Conservation (phyloP, 768 basidiomycete genomes). For the Galerina sulciceps region DNA sequence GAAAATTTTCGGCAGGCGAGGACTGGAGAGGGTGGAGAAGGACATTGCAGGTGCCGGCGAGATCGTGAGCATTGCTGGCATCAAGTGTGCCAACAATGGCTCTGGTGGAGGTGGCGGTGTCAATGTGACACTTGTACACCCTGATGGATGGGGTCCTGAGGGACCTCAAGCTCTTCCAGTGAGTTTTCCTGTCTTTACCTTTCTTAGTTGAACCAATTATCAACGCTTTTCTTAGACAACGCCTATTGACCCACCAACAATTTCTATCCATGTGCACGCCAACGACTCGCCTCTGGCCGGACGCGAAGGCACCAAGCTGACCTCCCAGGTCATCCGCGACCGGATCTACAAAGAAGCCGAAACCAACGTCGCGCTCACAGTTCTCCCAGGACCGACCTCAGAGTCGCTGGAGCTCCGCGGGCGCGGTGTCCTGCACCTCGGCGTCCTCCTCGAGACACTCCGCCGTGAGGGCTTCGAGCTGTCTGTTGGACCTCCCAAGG, state of each 20-base stretch:
- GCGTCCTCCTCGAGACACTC: constrained; percentile 52
- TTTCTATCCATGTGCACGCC: constrained; percentile 49
- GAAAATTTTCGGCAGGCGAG: constrained; percentile 43
- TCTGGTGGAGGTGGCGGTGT: constrained; percentile 40
- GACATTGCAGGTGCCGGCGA: constrained; percentile 50
- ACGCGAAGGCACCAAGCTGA: constrained; percentile 51
- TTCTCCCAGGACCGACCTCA: constrained; percentile 52
- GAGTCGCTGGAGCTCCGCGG: constrained; percentile 55
- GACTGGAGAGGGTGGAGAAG: constrained; percentile 47
- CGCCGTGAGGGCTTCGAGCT: constrained; percentile 55
- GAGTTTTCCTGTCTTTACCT: constrained; percentile 37
- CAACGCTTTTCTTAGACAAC: constrained; percentile 35
- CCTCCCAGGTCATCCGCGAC: constrained; percentile 52
- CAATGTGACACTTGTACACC: constrained; percentile 47
- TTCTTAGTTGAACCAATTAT: not conserved
- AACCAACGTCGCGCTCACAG: constrained; percentile 54
- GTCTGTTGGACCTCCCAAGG: constrained; percentile 51
- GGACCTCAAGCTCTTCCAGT: constrained; percentile 45
- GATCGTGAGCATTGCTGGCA: constrained; percentile 52
- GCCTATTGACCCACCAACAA: constrained; percentile 55
- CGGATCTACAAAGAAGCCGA: constrained; percentile 53
- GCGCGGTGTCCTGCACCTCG: constrained; percentile 53
- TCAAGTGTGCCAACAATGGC: constrained; percentile 32
- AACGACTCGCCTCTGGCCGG: constrained; percentile 53
- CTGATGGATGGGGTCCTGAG: constrained; percentile 46